Conservation (phyloP, 352 stramenopile genomes). For the Phytophthora colocasiae region DNA sequence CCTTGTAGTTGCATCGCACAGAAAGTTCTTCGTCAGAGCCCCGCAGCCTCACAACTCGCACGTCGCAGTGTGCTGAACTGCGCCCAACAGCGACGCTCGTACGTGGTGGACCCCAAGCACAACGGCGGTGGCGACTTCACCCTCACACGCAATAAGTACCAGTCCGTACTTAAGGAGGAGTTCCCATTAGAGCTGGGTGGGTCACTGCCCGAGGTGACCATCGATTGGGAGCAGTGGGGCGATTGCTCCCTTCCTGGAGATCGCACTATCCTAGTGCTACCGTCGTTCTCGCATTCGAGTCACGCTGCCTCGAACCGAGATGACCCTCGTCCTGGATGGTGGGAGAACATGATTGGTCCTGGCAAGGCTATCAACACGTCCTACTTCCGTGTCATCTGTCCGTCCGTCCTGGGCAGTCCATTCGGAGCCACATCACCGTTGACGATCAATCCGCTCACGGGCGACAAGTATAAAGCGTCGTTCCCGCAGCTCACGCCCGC, state of each 20-base stretch:
- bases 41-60: constrained; percentile 10
- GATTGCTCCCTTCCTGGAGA: constrained; percentile 72
- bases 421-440: constrained; percentile 86
- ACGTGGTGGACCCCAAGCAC: constrained; percentile 44
- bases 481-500: constrained; percentile 88
- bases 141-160: constrained; percentile 80
- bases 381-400: constrained; percentile 89
- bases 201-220: constrained; percentile 62
- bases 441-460: constrained; percentile 63
- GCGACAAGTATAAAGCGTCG: constrained; percentile 64
- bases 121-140: constrained; percentile 29
- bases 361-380: constrained; percentile 90
- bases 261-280: constrained; percentile 83
- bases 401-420: constrained; percentile 84
- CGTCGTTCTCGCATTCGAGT: constrained; percentile 89
- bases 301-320: constrained; percentile 85
- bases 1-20: constrained; percentile 14
- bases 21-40: constrained; percentile 10
- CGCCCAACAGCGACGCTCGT: constrained; percentile 40
- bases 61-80: constrained; percentile 10
- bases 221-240: constrained; percentile 87
- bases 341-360: constrained; percentile 89
- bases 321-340: constrained; percentile 85
- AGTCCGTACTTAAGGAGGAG: constrained; percentile 64
- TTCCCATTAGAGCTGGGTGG: constrained; percentile 66